phyloP scores from a whole-genome alignment of 1,139 yeast species.

The Insectozyma bohioensis region DNA sequence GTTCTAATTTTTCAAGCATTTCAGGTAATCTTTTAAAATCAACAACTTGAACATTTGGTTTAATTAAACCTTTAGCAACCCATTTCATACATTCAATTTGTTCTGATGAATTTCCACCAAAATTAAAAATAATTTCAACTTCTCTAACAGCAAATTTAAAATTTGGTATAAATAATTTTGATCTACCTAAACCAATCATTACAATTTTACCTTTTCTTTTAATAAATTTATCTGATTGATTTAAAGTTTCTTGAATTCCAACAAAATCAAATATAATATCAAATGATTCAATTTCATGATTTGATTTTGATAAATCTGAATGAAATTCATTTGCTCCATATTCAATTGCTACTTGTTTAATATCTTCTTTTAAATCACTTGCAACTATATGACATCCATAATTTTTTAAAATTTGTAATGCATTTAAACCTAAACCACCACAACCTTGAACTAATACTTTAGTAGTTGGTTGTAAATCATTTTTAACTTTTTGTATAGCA shows the following conservation, averaged over 20 bases:
- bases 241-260: conserved; percentile 41
- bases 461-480: conserved; percentile 31
- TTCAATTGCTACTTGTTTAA: conserved; percentile 27
- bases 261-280: conserved; percentile 47
- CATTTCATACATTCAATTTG: conserved; percentile 46
- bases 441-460: conserved; percentile 47
- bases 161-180: conserved; percentile 30
- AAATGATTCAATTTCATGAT: conserved; percentile 32
- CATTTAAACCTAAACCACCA: conserved; percentile 55
- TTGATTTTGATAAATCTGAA: conserved; percentile 28
- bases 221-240: conserved; percentile 33
- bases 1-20: conserved; percentile 32
- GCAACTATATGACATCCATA: conserved; percentile 45
- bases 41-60: conserved; percentile 34
- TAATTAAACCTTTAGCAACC: conserved; percentile 40
- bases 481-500: conserved; percentile 42
- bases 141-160: conserved; percentile 43
- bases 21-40: conserved; percentile 38
- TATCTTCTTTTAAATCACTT: conserved; percentile 36
- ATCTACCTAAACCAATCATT: conserved; percentile 45
- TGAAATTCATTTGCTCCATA: conserved; percentile 48
- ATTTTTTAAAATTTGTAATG: conserved; percentile 42
- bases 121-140: conserved; percentile 38
- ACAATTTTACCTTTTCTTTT: conserved; percentile 39
- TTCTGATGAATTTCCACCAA: conserved; percentile 49